Conservation (phyloP, 768 basidiomycete species). For the Austroboletus eburneus region DNA sequence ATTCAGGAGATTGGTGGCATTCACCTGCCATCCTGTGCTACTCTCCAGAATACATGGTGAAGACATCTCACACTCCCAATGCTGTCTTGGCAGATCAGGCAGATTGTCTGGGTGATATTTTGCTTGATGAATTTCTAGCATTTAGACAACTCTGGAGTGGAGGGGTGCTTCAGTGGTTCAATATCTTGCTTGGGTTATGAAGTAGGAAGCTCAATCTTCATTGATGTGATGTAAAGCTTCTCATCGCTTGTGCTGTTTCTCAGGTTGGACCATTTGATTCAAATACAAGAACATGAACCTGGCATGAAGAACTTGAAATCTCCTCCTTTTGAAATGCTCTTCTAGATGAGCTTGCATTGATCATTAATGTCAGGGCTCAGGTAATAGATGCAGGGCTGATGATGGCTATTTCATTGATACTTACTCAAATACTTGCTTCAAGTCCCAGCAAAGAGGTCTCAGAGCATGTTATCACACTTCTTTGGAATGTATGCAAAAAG, state of each 20-base stretch:
- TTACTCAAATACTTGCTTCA: not conserved
- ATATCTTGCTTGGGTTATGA: not conserved
- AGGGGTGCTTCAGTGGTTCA: not conserved
- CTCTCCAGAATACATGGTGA: too few relatives aligned
- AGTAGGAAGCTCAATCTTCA: not conserved
- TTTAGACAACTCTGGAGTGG: not conserved
- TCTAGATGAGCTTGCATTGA: not conserved
- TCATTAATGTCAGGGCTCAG: not conserved
- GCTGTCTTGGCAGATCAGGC: too few relatives aligned
- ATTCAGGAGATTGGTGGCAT: too few relatives aligned
- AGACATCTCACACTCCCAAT: too few relatives aligned
- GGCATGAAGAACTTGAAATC: not conserved
- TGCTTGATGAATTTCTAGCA: not conserved
- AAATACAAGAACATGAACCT: not conserved
- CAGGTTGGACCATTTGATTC: constrained; percentile 21
- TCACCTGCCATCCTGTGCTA: too few relatives aligned
- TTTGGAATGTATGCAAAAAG: not conserved
- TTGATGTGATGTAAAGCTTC: not conserved
- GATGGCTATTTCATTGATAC: constrained; percentile 29
- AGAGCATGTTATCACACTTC: not conserved
- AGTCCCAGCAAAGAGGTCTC: not conserved
- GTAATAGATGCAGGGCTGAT: constrained; percentile 26
- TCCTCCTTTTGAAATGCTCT: not conserved
- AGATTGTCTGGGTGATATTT: too few relatives aligned
- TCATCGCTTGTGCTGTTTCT: not conserved